Base-by-base conservation (phyloP, 768 basidiomycete genomes). In the Lanmaoa pseudosensibilis region DNA sequence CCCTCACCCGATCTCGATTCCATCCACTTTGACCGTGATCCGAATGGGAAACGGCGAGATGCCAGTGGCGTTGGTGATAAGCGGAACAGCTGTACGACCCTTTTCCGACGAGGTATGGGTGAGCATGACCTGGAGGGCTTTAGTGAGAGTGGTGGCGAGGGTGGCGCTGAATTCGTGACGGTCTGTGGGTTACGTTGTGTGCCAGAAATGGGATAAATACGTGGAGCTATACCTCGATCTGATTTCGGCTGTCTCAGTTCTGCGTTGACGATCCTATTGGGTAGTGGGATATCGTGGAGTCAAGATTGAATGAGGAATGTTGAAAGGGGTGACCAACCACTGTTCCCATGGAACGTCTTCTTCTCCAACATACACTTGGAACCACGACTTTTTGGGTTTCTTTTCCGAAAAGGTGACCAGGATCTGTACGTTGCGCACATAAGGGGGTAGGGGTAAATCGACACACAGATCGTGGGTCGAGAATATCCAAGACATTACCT, bases 331-430 rank as follows among this genome's bases (percentile, higher is more conserved):
- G 44, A 62, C 76, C 7, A 13, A 90, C 91, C 91, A 93, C 72
- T 90, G 85, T 68, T 93, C 92, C 91, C 91, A 93, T 50, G 90
- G 84, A 15, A 92, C 83, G 25, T 92, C 89, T 67, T 93, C 91
- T 73, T 93, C 88, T 2, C 80, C 85, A 61, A 80, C 77, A 39
- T 85, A 85, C 12, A 83, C 81, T 50, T 80, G 80, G 62, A 91
- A 89, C 90, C 90, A 92, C 16, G 83, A 81, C 71, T 90, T 92
- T 72, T 86, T 87, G 11, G 83, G 82, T 46, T 83, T 80, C 68
- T 86, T 88, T 68, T 92, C 90, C 2, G 88, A 87, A 59, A 93
- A 84, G 0, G 85, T 90, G 19, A 92, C 80, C 11, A 79, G 69
- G 33, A 93, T 85, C 91, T 63, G 6, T 34, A 9, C 4, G 2